Evolutionary conservation across 176 grass and related monocot genomes (phyloP), one percentile per base, ranked within the genome.

Genomic region (Thalia dealbata): DNA sequence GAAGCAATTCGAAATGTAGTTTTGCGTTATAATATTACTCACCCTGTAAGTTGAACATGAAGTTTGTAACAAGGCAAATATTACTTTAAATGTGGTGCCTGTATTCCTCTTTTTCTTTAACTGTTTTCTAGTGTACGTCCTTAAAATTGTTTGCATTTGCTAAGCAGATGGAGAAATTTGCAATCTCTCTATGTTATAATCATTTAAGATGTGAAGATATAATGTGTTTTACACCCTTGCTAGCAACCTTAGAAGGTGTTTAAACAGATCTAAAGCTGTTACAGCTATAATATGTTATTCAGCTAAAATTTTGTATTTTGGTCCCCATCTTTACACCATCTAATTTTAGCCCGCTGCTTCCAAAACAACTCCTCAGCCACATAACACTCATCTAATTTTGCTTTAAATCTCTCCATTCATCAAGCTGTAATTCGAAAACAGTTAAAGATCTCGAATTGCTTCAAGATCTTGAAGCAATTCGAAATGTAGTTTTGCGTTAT

Each of bases 401-500:
- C n/a, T n/a, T n/a, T n/a, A n/a, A n/a, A n/a, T n/a, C n/a, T n/a
- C n/a, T n/a, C n/a, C n/a, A n/a, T n/a, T n/a, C n/a, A n/a, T n/a
- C n/a, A n/a, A n/a, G n/a, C n/a, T n/a, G n/a, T n/a, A n/a, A n/a
- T n/a, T n/a, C n/a, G n/a, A n/a, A n/a, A n/a, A n/a, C n/a, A n/a
- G n/a, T n/a, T n/a, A n/a, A n/a, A n/a, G n/a, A n/a, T n/a, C n/a
- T n/a, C n/a, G n/a, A n/a, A n/a, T n/a, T n/a, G n/a, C n/a, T n/a
- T n/a, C n/a, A 97, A 72, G 93, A 90, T 78, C 89, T 97, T 67
- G 87, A 97, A 80, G 87, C 93, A 78, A 97, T 97, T 45, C 80
- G 93, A 72, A 97, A 85, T 78, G 89, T 89, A 68, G 93, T 92
- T 56, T 75, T 92, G 62, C 89, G 93, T 74, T 97, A 83, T 75